Conservation (phyloP, 768 basidiomycete genomes). For the Naematelia aurantialba region DNA sequence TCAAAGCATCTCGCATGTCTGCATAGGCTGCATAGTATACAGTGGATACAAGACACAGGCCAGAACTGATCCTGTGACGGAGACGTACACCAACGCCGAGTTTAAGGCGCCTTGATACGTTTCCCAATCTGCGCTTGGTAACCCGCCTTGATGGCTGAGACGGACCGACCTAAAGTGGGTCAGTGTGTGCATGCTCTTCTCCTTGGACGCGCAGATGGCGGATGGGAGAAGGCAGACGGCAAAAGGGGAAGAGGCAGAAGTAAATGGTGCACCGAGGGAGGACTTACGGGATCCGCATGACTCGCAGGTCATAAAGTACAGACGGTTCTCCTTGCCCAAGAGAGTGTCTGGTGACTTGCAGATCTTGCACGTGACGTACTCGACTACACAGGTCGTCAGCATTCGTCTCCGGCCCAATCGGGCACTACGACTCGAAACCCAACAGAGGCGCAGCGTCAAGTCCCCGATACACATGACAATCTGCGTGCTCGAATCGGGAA, state of each 20-base stretch:
- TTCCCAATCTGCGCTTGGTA: slow-evolving; percentile 77
- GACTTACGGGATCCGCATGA: slow-evolving; percentile 48
- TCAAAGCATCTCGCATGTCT: too few species aligned
- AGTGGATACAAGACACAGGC: too few species aligned
- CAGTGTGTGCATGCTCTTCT: too few species aligned
- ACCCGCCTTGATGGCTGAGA: slow-evolving; percentile 96
- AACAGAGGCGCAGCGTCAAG: too few species aligned
- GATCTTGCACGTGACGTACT: slow-evolving; percentile 98
- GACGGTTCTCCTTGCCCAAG: slow-evolving; percentile 94
- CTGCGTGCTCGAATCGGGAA: too few species aligned
- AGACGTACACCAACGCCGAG: slow-evolving; percentile 1
- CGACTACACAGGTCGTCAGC: slow-evolving; percentile 60
- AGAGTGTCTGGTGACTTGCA: slow-evolving; percentile 98
- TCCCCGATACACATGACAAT: too few species aligned
- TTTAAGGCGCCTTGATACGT: slow-evolving; percentile 44
- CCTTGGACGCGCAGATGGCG: too few species aligned
- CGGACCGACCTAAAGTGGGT: slow-evolving; percentile 67
- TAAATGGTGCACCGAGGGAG: background rate
- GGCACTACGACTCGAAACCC: too few species aligned
- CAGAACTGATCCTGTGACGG: too few species aligned
- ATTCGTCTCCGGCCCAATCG: background rate
- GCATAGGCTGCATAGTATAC: too few species aligned
- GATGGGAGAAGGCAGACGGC: too few species aligned
- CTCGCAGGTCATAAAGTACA: slow-evolving; percentile 71
- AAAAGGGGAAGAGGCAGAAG: background rate